Conservation (phyloP, 208 protist species). For the Wallacemonas rigidus region DNA sequence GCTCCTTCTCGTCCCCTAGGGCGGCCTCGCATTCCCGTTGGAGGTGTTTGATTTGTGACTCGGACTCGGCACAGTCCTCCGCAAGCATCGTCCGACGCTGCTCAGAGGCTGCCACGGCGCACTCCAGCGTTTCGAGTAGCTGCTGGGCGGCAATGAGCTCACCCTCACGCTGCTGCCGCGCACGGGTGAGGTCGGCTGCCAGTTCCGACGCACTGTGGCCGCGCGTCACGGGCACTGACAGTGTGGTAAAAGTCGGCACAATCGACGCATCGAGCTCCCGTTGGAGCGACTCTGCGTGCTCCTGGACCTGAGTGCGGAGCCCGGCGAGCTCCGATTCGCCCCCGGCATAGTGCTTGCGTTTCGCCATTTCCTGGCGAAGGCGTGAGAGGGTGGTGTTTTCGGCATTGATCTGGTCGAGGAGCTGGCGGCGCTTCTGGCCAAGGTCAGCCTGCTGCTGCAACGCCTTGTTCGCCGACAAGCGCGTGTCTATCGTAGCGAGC, state of each 20-base stretch:
- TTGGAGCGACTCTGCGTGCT: slow-evolving; percentile 33
- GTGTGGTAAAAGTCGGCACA: slow-evolving; percentile 33
- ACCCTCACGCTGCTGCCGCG: slow-evolving; percentile 10
- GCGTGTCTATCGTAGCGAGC: slow-evolving; percentile 49
- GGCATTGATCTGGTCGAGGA: slow-evolving; percentile 47
- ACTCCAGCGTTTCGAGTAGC: slow-evolving; percentile 10
- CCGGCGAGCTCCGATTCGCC: slow-evolving; percentile 39
- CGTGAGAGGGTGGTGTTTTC: slow-evolving; percentile 51
- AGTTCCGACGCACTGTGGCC: slow-evolving; percentile 1
- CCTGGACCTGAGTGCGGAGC: slow-evolving; percentile 43
- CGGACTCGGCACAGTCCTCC: slow-evolving; percentile 30
- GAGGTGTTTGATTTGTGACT: slow-evolving; percentile 28
- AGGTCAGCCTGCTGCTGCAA: slow-evolving; percentile 35
- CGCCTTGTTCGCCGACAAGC: slow-evolving; percentile 45
- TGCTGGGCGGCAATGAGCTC: slow-evolving; percentile 2
- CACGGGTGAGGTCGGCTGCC: background rate
- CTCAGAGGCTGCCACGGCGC: slow-evolving; percentile 16
- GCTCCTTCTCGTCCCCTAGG: slow-evolving; percentile 15
- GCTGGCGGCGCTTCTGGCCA: slow-evolving; percentile 41
- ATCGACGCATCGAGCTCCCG: slow-evolving; percentile 31
- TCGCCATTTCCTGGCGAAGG: slow-evolving; percentile 56
- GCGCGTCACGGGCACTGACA: slow-evolving; percentile 17
- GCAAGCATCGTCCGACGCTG: slow-evolving; percentile 21
- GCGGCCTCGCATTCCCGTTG: slow-evolving; percentile 19
- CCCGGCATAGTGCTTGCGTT: slow-evolving; percentile 42